Evolutionary conservation across 345 rosid species (phyloP).

Genomic region (Orychophragmus violaceus): DNA sequence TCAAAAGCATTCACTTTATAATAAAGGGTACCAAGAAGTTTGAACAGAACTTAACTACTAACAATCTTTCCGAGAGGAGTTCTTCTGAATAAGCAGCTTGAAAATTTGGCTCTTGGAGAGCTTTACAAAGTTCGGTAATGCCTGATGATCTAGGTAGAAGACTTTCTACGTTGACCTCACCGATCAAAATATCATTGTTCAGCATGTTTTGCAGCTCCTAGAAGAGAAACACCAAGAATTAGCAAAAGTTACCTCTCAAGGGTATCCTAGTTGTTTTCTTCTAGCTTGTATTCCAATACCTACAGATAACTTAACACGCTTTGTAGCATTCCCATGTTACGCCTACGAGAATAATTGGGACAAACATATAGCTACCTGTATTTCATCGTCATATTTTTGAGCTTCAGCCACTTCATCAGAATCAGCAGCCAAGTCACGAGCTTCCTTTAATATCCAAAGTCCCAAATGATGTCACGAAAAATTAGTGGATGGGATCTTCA

Average conservation of each 20-base stretch:
- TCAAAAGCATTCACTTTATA: neutral
- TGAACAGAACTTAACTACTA: slow-evolving; percentile 37
- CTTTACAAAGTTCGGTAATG: slow-evolving; percentile 35
- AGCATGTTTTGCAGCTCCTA: slow-evolving; percentile 56
- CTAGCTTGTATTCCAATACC: neutral
- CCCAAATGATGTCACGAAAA: slow-evolving; percentile 7
- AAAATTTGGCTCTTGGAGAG: slow-evolving; percentile 50
- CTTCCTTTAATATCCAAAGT: slow-evolving; percentile 49
- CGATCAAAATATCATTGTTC: slow-evolving; percentile 26
- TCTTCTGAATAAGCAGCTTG: slow-evolving; percentile 58
- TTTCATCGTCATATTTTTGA: slow-evolving; percentile 45
- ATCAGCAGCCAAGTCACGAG: slow-evolving; percentile 35
- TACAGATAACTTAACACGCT: neutral
- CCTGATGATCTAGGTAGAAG: slow-evolving; percentile 26
- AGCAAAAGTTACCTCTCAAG: neutral
- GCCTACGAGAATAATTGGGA: neutral
- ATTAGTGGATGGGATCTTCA: neutral
- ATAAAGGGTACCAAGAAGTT: neutral
- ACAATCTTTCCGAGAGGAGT: slow-evolving; percentile 47
- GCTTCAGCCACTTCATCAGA: slow-evolving; percentile 34
- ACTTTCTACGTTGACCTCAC: slow-evolving; percentile 31
- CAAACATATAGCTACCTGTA: slow-evolving; percentile 50
- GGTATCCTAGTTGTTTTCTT: neutral
- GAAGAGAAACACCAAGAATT: slow-evolving; percentile 23
- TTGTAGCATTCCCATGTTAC: neutral